Evolutionary conservation across 2,329 filamentous ascomycete species (phyloP).

Genomic region (Biscogniauxia marginata): DNA sequence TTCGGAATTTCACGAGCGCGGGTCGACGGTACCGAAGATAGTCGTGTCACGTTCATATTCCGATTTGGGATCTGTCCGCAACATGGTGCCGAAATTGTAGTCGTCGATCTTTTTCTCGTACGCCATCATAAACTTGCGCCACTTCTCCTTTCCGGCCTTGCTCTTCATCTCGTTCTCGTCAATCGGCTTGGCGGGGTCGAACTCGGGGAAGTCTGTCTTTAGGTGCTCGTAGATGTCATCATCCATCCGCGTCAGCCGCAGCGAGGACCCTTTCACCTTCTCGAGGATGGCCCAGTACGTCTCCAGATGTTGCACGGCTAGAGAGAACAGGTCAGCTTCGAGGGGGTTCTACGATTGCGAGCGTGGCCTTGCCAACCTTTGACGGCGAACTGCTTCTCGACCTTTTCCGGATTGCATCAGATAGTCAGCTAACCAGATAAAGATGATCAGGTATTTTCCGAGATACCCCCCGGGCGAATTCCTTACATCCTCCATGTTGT

Average conservation of each 20-base stretch:
- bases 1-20: background rate
- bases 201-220: constrained; percentile 84
- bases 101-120: constrained; percentile 97
- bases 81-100: constrained; percentile 96
- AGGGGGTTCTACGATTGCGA: background rate
- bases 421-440: background rate
- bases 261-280: constrained; percentile 80
- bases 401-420: constrained; percentile 49
- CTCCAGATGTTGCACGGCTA: constrained; percentile 88
- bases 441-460: too few species aligned
- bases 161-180: constrained; percentile 97
- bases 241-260: constrained; percentile 91
- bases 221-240: constrained; percentile 93
- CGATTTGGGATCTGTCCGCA: constrained; percentile 71
- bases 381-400: constrained; percentile 99
- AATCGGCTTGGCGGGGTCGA: constrained; percentile 77
- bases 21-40: constrained; percentile 69
- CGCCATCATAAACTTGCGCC: constrained; percentile 89
- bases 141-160: constrained; percentile 88
- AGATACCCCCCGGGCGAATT: too few species aligned
- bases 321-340: constrained; percentile 11
- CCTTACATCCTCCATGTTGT: constrained; percentile 33
- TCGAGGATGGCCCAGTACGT: constrained; percentile 98
- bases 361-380: constrained; percentile 64
- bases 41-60: constrained; percentile 89